A percentile compares a stretch with the other conserved stretches of the same genome.
These are phyloP conservation scores for Nakaseomyces bracarensis DNA, from an alignment of 1,139 yeast genomes.

Conservation along the genomic window DNA sequence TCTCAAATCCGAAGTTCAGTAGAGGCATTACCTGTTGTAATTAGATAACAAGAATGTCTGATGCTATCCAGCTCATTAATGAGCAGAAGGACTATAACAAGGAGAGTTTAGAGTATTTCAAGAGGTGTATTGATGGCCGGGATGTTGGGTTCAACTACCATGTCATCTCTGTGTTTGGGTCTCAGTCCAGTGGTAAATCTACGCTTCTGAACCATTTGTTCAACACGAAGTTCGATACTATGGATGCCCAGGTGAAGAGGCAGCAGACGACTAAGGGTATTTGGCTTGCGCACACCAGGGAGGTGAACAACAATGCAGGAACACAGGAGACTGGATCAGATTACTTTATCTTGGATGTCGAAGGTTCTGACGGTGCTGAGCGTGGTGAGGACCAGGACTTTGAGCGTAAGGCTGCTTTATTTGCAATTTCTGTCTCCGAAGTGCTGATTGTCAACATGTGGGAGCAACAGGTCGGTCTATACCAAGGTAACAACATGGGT, in stretches of 20 bases:
- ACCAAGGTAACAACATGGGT: conserved; percentile 98
- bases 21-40: no score
- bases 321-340: conserved; percentile 11
- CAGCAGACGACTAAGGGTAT: conserved; percentile 94
- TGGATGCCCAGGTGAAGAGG: conserved; percentile 64
- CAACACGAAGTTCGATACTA: conserved; percentile 82
- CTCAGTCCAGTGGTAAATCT: conserved; percentile 94
- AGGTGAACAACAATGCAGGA: conserved; percentile 33
- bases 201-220: conserved; percentile 79
- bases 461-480: conserved; percentile 95
- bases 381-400: conserved; percentile 98
- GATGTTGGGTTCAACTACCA: conserved; percentile 70
- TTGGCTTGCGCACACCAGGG: conserved; percentile 71
- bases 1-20: no score
- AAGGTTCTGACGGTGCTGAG: conserved; percentile 97
- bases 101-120: conserved; percentile 33
- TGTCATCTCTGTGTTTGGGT: conserved; percentile 90
- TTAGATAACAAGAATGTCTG: conserved; percentile 1
- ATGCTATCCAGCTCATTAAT: conserved; percentile 60
- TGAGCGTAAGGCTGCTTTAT: conserved; percentile 90
- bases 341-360: conserved; percentile 82
- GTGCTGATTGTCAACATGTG: conserved; percentile 85
- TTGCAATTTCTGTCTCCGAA: conserved; percentile 89
- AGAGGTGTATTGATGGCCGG: conserved; percentile 28
- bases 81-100: conserved; percentile 61